Evolutionary conservation across 1,139 yeast genomes (phyloP).

Genomic region (Nakaseomyces kungkrabaensis): DNA sequence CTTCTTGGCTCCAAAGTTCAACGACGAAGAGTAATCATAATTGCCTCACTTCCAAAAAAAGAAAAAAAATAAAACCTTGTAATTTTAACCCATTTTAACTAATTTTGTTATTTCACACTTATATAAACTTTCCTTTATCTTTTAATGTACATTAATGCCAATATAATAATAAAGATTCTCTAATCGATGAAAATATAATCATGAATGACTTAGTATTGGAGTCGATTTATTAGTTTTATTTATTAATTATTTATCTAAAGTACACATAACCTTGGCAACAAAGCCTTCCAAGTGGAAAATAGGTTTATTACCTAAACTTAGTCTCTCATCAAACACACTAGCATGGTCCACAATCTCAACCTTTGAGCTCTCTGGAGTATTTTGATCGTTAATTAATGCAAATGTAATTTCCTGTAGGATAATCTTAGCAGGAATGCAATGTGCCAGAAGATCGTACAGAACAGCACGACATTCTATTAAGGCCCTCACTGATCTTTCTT

Average conservation of each 20-base stretch:
- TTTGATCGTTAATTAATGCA: conserved; percentile 35
- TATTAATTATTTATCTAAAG: conserved; percentile 9
- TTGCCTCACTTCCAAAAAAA: neutral
- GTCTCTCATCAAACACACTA: conserved; percentile 75
- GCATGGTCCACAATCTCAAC: conserved; percentile 55
- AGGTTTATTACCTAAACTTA: conserved; percentile 77
- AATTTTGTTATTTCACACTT: neutral
- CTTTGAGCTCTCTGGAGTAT: conserved; percentile 24
- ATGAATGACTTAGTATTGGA: no score
- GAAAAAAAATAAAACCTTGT: neutral
- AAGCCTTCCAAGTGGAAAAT: conserved; percentile 94
- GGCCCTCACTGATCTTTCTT: conserved; percentile 59
- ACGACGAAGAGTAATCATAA: conserved; percentile 57
- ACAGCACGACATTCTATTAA: conserved; percentile 65
- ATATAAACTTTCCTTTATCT: neutral
- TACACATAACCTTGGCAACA: conserved; percentile 70
- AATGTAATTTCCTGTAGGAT: conserved; percentile 62
- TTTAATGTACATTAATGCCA: conserved; percentile 4
- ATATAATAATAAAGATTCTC: neutral
- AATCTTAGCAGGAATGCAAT: conserved; percentile 81
- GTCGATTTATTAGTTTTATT: no score
- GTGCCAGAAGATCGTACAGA: conserved; percentile 78
- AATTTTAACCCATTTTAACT: neutral
- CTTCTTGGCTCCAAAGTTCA: conserved; percentile 96
- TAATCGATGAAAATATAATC: neutral